Evolutionary conservation across 2,329 filamentous ascomycete species (phyloP), one percentile per base, ranked within the genome.

Genomic region (Fusarium stilboides): DNA sequence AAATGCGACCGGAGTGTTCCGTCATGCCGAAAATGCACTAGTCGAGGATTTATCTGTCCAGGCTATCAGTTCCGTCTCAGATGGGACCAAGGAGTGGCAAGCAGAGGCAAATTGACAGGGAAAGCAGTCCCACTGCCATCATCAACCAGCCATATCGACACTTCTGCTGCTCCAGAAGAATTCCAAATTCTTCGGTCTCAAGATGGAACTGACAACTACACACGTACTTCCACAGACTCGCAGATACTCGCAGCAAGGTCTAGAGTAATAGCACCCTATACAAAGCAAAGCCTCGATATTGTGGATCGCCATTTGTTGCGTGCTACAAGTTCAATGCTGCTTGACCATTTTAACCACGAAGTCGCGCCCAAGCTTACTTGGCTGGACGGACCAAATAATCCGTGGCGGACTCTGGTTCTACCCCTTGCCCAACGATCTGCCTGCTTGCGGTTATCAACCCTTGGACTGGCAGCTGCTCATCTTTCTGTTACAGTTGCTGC

Each of bases 71-170:
- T 53, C 26, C 37, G 13, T 8, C 24, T 57, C 10, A 57, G 54
- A 53, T 57, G 54, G 54, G n/a, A 34, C 20, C 54, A 57, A 20
- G 54, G 54, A 20, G 54, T 57, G 3, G 54, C 54, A 9, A 57
- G 54, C 8, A 40, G 54, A 34, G 54, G 54, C 3, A 36, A 2
- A 12, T 20, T 53, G 8, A 28, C 8, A 4, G 46, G 54, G 1
- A 43, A 43, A 28, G 43, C 46, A 2, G 17, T 57, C 17, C 54
- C 54, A 3, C 6, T 53, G 15, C 14, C 8, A 15, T 31, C 45
- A 10, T 14, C 3, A 3, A 24, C 24, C 39, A 36, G 10, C n/a
- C 19, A 6, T 8, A 24, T 26, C 34, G 5, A 10, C 4, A 7
- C 12, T 4, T 17, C 13, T 8, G 10, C 20, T 2, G 7, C 8